These are phyloP conservation scores for Trichoderma sp. DNA, from an alignment of 2,329 filamentous ascomycete species.

Conservation along the genomic window DNA sequence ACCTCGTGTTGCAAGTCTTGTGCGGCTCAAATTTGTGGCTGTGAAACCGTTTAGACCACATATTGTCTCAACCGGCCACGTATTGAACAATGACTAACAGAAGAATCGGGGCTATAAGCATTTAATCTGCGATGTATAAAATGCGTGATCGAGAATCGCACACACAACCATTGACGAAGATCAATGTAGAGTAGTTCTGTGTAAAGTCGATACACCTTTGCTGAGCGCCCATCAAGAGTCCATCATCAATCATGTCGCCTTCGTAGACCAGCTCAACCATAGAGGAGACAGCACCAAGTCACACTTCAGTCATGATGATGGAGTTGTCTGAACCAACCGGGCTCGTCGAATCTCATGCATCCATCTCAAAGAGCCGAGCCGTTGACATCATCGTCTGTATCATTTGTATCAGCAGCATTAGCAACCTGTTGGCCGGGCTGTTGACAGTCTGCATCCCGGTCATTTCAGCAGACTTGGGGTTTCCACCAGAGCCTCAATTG, in stretches of 20 bases:
- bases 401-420: background rate
- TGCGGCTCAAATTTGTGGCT: no score
- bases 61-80: no score
- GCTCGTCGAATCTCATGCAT: background rate
- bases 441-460: conserved; percentile 25
- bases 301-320: background rate
- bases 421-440: conserved; percentile 19
- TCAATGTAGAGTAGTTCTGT: background rate
- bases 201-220: background rate
- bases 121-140: no score
- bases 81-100: no score
- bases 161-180: no score
- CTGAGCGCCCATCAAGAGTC: background rate
- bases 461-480: conserved; percentile 12
- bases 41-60: no score
- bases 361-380: background rate
- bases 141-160: no score
- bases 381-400: conserved; percentile 22
- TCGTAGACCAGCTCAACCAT: background rate
- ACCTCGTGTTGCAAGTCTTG: no score
- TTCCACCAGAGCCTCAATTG: background rate
- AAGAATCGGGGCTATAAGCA: no score
- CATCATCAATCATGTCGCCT: background rate
- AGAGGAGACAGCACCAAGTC: background rate
- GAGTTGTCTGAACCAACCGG: background rate